These are phyloP conservation scores for Dendryphion nanum DNA, from an alignment of 2,329 filamentous ascomycete species.

Conservation along the genomic window DNA sequence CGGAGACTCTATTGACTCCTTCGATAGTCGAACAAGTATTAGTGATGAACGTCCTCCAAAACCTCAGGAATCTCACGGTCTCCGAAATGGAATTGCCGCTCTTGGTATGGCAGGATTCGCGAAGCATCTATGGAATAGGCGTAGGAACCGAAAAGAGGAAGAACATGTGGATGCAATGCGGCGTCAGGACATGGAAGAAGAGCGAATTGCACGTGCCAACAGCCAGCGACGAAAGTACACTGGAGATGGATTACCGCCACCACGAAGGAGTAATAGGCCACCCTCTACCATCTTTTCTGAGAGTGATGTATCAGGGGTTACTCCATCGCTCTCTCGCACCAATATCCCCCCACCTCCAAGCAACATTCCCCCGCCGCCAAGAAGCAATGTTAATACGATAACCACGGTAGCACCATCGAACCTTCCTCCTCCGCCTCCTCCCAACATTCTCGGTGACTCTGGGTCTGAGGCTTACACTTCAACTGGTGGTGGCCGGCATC, in stretches of 20 bases:
- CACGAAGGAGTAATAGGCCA: conserved; percentile 25
- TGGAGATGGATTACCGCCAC: conserved; percentile 57
- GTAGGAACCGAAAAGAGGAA: conserved; percentile 58
- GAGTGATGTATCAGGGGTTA: conserved; percentile 42
- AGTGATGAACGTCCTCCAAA: conserved; percentile 27
- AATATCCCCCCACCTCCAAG: conserved; percentile 20
- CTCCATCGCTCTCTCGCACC: conserved; percentile 44
- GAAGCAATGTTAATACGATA: conserved; percentile 19
- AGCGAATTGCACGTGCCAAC: conserved; percentile 52
- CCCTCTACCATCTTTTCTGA: conserved; percentile 45
- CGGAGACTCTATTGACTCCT: conserved; percentile 40
- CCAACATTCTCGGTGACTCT: conserved; percentile 41
- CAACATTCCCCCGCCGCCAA: conserved; percentile 19
- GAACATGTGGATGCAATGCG: conserved; percentile 58
- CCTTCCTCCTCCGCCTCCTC: conserved; percentile 32
- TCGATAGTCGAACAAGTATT: conserved; percentile 40
- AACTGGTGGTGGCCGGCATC: conserved; percentile 34
- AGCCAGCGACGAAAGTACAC: conserved; percentile 63
- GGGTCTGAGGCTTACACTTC: conserved; percentile 40
- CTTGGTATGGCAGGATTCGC: conserved; percentile 41
- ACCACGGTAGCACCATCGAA: conserved; percentile 30
- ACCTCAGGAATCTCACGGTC: conserved; percentile 31
- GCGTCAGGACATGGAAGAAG: conserved; percentile 52
- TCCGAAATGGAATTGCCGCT: conserved; percentile 50
- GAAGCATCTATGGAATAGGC: conserved; percentile 48